Evolutionary conservation across 495 filamentous ascomycete genomes (phyloP), one percentile per base, ranked within the genome.

Genomic region (Patellaria atrata): DNA sequence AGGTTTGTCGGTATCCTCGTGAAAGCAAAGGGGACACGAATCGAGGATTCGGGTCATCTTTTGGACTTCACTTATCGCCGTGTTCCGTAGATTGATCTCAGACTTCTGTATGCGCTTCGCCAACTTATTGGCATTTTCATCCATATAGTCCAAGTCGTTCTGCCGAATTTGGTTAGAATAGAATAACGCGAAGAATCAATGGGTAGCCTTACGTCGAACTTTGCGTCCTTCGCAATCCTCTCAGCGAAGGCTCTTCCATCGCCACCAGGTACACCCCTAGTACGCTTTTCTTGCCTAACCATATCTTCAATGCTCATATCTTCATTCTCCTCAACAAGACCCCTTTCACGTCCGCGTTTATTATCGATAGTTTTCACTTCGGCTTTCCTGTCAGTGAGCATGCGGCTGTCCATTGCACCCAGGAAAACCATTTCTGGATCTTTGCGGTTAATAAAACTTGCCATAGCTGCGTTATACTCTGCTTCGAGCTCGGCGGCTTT

Each of bases 281-380:
- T 92, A 41, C 85, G 73, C 33, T 81, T 71, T 55, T 97, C 89
- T 52, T 94, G 83, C 25, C 79, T 68, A 7, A 97, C 72, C 89
- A 97, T 97, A 48, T 96, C 89, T 15, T 86, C 82, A 35, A 97
- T 75, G 21, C 63, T 76, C 89, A 97, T 96, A 48, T 94, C 83
- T 32, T 94, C 84, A 43, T 94, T 97, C 36, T 83, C 83, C 44
- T 80, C 69, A 7, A 96, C 75, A 13, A 69, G 59, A 12, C 84
- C 84, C 40, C 83, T 68, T 50, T 92, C 83, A 16, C 71, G 62
- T 11, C 82, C 85, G 28, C 85, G 67, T 48, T 77, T 85, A 35
- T 67, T 89, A 21, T 75, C 70, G 22, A 91, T 58, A 0, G 68
- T 60, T 40, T 78, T 82, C 31, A 83, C 76, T 57, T 93, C 85